Evolutionary conservation across 768 basidiomycete genomes (phyloP), one percentile per base, ranked within the genome.

Genomic region (Mycena belliarum): DNA sequence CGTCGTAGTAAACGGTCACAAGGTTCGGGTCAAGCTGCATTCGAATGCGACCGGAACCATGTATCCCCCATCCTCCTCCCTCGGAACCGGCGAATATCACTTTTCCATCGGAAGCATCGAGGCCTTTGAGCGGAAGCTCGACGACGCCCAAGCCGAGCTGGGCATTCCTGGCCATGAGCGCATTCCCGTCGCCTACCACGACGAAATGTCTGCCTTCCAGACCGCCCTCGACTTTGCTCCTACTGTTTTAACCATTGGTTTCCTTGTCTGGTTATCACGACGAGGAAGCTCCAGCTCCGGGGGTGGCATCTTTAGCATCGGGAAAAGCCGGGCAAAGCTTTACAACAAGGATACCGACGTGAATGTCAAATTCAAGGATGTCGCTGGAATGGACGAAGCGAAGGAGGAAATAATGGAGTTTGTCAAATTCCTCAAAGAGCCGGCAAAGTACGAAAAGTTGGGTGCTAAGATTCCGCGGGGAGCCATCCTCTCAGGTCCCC

Each of bases 371-470:
- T 99, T 99, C 79, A 87, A 87, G 75, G 95, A 99, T 70, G 93
- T 99, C 18, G 97, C 97, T 15, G 97, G 97, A 35, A 98, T 98
- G 96, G 97, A 99, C 75, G 97, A 99, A 75, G 97, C 95, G 42
- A 99, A 99, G 79, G 92, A 95, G 78, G 97, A 99, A 77, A 96
- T 99, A 66, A 96, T 98, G 93, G 97, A 99, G 72, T 99, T 98
- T 65, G 97, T 99, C 71, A 95, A 97, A 66, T 98, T 99, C 79
- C 79, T 99, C 68, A 98, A 98, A 77, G 91, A 98, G 55, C 97
- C 97, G 14, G 76, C 85, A 28, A 90, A 89, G 71, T 99, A 97
- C 76, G 93, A 98, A 76, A 93, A 87, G 64, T 84, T 99, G 38
- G 97, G 97, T 57, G 97, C 97, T 58, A 98, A 98, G 78, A 98